Percentiles rank a stretch among this genome's conserved stretches.
Evolutionary conservation across 805 yeast species (phyloP).

Genomic region (Diddensiella transvaalensis): DNA sequence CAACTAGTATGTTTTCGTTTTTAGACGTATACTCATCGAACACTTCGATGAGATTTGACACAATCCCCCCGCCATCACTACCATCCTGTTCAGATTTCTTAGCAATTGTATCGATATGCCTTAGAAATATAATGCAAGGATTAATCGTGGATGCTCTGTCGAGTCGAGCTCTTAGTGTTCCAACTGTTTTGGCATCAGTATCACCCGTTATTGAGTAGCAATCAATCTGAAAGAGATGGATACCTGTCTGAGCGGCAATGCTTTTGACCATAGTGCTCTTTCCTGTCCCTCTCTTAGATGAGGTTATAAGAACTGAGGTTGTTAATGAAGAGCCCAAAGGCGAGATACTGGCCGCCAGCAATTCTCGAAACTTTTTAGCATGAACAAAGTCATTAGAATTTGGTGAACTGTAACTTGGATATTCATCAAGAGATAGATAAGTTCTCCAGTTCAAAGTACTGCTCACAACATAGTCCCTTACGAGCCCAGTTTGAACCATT

Average conservation of each 20-base stretch:
- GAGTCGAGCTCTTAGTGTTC: slow-evolving; percentile 68
- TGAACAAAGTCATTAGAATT: slow-evolving; percentile 46
- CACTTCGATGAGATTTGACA: slow-evolving; percentile 50
- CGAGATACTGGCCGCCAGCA: slow-evolving; percentile 47
- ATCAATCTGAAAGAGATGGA: slow-evolving; percentile 65
- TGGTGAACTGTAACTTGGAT: slow-evolving; percentile 39
- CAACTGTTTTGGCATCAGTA: slow-evolving; percentile 74
- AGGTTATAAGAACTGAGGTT: slow-evolving; percentile 63
- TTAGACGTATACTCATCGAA: slow-evolving; percentile 51
- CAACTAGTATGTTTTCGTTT: slow-evolving; percentile 51
- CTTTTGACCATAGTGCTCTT: slow-evolving; percentile 62
- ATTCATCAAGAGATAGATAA: slow-evolving; percentile 34
- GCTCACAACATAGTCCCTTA: slow-evolving; percentile 31
- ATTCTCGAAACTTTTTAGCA: slow-evolving; percentile 50
- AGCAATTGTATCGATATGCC: slow-evolving; percentile 75
- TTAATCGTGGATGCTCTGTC: slow-evolving; percentile 55
- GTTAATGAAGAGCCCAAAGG: slow-evolving; percentile 40
- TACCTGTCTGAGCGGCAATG: slow-evolving; percentile 55
- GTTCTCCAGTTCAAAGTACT: slow-evolving; percentile 41
- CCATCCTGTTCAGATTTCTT: slow-evolving; percentile 61
- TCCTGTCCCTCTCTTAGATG: slow-evolving; percentile 75
- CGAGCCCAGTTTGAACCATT: slow-evolving; percentile 65
- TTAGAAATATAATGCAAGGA: slow-evolving; percentile 50
- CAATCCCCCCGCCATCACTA: slow-evolving; percentile 35
- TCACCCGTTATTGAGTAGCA: slow-evolving; percentile 66